A percentile compares a stretch with the other conserved stretches of the same genome.
Conservation (phyloP, 2,329 filamentous ascomycete genomes). For the Geoglossum cookeanum region DNA sequence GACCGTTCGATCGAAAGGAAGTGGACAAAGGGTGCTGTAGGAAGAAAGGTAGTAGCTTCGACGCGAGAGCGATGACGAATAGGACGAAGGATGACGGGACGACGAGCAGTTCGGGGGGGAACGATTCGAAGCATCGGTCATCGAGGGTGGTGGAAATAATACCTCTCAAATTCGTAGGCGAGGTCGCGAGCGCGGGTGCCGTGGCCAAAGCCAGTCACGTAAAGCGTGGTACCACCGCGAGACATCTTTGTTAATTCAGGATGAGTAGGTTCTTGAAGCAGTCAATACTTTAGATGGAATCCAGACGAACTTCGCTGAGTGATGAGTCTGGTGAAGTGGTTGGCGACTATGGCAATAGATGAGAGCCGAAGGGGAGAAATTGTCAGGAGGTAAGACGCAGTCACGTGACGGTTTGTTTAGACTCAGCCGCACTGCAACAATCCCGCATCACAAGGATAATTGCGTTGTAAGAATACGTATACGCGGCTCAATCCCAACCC, state of each 20-base stretch:
- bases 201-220: conserved; percentile 98
- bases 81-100: conserved; percentile 1
- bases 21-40: conserved; percentile 15
- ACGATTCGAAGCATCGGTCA: conserved; percentile 22
- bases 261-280: conserved; percentile 3
- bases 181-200: conserved; percentile 97
- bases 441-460: no score
- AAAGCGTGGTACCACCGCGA: conserved; percentile 75
- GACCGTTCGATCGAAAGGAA: conserved; percentile 29
- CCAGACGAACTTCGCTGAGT: background rate
- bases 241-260: conserved; percentile 46
- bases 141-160: conserved; percentile 49
- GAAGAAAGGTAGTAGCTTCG: conserved; percentile 6
- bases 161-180: conserved; percentile 99
- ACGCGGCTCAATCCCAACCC: no score
- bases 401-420: background rate
- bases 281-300: background rate
- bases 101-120: background rate
- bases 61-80: conserved; percentile 3
- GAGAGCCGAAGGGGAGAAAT: background rate
- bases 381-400: background rate
- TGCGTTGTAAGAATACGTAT: no score
- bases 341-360: background rate
- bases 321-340: background rate
- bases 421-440: background rate